Percentiles rank a stretch among this genome's conserved stretches.
Evolutionary conservation across 108 stramenopile genomes (phyloP).

Genomic region (Skeletonema grethae): DNA sequence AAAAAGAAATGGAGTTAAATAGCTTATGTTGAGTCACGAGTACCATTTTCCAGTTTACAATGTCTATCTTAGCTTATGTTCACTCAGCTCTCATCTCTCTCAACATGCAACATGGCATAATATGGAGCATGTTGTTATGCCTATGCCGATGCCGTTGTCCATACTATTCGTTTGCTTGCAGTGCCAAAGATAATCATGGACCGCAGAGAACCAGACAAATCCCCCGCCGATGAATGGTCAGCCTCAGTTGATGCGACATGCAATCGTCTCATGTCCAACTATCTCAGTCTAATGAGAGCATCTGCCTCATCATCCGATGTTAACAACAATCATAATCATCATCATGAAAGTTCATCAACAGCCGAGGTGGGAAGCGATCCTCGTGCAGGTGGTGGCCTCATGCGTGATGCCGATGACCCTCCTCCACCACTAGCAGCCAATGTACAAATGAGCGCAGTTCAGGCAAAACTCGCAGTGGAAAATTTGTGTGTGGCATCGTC

Average conservation of each 20-base stretch:
- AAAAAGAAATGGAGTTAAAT: too few species aligned
- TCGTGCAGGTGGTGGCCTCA: conserved; percentile 70
- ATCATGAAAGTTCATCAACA: conserved; percentile 19
- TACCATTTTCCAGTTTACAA: too few species aligned
- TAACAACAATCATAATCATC: conserved; percentile 10
- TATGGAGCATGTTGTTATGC: too few species aligned
- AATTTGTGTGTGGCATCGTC: conserved; percentile 80
- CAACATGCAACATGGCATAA: too few species aligned
- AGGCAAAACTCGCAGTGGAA: conserved; percentile 76
- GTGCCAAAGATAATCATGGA: conserved; percentile 49
- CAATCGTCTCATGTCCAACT: conserved; percentile 86
- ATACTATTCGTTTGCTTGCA: too few species aligned
- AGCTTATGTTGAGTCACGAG: too few species aligned
- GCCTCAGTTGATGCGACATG: conserved; percentile 76
- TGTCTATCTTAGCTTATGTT: too few species aligned
- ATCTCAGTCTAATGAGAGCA: conserved; percentile 73
- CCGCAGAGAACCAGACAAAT: conserved; percentile 66
- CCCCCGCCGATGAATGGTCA: conserved; percentile 80
- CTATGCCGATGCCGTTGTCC: too few species aligned
- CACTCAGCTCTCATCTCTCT: too few species aligned
- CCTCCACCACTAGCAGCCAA: conserved; percentile 81
- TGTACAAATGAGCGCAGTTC: conserved; percentile 52
- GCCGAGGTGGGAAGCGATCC: conserved; percentile 36
- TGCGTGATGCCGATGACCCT: conserved; percentile 74
- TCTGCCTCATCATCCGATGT: conserved; percentile 54